A percentile compares a stretch with the other conserved stretches of the same genome.
Conservation (phyloP, 495 filamentous ascomycete genomes). For the Aeminium ludgeri region DNA sequence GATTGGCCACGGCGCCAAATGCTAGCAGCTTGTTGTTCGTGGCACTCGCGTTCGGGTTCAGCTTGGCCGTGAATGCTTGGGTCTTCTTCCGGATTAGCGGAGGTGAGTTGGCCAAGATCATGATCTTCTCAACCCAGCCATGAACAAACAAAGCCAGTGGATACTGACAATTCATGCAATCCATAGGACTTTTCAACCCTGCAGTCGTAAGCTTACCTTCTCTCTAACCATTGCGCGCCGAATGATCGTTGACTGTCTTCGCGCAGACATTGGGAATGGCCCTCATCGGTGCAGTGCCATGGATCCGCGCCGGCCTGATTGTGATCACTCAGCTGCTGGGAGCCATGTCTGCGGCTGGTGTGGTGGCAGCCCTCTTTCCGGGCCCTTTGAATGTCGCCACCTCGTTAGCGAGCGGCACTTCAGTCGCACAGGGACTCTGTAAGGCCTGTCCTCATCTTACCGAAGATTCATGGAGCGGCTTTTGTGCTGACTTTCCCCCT, state of each 20-base stretch:
- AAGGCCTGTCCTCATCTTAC: background rate
- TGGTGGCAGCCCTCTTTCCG: slow-evolving; percentile 37
- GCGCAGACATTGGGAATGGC: slow-evolving; percentile 34
- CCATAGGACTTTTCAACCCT: slow-evolving; percentile 19
- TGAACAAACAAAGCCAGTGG: background rate
- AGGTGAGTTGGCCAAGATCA: slow-evolving; percentile 5
- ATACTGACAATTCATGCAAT: background rate
- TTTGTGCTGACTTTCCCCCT: no score
- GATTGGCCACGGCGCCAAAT: slow-evolving; percentile 14
- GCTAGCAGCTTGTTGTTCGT: slow-evolving; percentile 15
- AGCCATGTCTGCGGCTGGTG: slow-evolving; percentile 37
- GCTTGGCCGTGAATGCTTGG: slow-evolving; percentile 20
- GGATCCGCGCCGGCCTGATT: slow-evolving; percentile 33
- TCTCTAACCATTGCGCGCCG: background rate
- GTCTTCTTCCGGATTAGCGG: slow-evolving; percentile 21
- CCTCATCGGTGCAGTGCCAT: slow-evolving; percentile 37
- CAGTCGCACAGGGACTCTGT: slow-evolving; percentile 32
- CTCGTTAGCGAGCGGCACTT: slow-evolving; percentile 27
- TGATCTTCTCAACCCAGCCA: background rate
- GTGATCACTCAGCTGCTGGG: slow-evolving; percentile 40
- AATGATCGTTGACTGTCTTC: slow-evolving; percentile 18
- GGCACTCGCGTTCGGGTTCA: slow-evolving; percentile 18
- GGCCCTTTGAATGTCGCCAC: slow-evolving; percentile 32
- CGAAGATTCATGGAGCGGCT: no score
- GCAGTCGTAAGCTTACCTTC: slow-evolving; percentile 6